Conservation (phyloP, 2,329 filamentous ascomycete species). For the Fusarium pininemorale region DNA sequence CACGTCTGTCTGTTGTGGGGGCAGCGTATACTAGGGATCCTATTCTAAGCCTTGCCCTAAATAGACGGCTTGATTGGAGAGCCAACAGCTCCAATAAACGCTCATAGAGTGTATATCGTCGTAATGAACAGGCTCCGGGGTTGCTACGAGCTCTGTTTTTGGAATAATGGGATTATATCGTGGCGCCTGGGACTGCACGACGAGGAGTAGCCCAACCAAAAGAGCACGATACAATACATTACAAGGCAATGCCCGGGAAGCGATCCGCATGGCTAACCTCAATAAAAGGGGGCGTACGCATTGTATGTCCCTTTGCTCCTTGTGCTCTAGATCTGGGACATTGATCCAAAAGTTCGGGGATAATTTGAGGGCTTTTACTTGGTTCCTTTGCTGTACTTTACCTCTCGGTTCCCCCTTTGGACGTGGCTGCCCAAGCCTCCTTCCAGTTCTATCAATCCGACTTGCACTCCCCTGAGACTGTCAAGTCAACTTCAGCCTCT, state of each 20-base stretch:
- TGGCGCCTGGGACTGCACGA: conserved; percentile 16
- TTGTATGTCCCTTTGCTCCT: background rate
- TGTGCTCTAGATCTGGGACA: conserved; percentile 39
- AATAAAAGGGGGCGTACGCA: conserved; percentile 13
- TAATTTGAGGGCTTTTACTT: conserved; percentile 25
- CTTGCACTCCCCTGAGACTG: background rate
- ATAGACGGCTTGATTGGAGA: conserved; percentile 4
- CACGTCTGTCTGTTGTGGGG: conserved; percentile 23
- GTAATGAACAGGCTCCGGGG: background rate
- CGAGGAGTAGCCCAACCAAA: background rate
- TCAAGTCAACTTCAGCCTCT: background rate
- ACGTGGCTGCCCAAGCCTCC: conserved; percentile 20
- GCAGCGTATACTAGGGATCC: conserved; percentile 20
- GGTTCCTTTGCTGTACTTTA: conserved; percentile 27
- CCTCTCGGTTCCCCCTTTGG: conserved; percentile 20
- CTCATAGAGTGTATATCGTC: background rate
- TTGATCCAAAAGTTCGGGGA: conserved; percentile 41
- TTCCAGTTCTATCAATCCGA: background rate
- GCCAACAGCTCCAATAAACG: conserved; percentile 13
- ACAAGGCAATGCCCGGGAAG: background rate
- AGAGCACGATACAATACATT: background rate
- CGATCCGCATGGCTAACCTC: background rate
- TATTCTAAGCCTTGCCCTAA: conserved; percentile 23
- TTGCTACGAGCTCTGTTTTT: conserved; percentile 12
- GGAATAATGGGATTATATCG: conserved; percentile 1